Conservation (phyloP, 1,139 yeast genomes). For the Blastobotrys serpentis region DNA sequence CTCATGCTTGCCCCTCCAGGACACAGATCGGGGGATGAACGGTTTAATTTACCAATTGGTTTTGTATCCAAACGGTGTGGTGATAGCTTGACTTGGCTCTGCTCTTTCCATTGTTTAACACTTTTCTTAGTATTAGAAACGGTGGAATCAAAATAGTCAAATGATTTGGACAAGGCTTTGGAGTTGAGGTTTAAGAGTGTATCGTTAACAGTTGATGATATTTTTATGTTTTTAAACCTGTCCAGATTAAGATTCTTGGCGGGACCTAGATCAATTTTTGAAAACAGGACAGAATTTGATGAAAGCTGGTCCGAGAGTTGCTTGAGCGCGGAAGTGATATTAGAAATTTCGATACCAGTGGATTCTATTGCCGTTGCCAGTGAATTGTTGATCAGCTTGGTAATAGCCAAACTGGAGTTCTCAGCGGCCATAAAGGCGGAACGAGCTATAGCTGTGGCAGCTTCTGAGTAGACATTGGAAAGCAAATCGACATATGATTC, state of each 20-base stretch:
- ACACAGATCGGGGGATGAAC: constrained; percentile 7
- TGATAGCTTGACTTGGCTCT: neutral
- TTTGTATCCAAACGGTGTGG: neutral
- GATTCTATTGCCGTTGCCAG: constrained; percentile 13
- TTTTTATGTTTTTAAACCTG: constrained; percentile 16
- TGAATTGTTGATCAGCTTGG: constrained; percentile 14
- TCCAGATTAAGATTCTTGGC: constrained; percentile 19
- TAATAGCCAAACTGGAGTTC: constrained; percentile 18
- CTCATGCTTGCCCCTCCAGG: constrained; percentile 6
- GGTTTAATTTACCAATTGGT: neutral
- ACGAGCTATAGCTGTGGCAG: constrained; percentile 5
- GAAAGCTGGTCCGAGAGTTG: constrained; percentile 21
- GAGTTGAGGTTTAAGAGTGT: constrained; percentile 11
- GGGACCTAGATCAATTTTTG: constrained; percentile 19
- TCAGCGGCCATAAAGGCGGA: constrained; percentile 18
- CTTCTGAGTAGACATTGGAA: constrained; percentile 15
- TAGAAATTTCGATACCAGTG: constrained; percentile 17
- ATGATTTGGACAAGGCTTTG: neutral
- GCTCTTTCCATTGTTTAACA: neutral
- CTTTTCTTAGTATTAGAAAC: neutral
- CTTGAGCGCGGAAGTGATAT: constrained; percentile 20
- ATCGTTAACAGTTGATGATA: constrained; percentile 17
- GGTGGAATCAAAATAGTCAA: neutral
- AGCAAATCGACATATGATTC: constrained; percentile 14
- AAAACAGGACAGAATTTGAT: constrained; percentile 19